These are phyloP conservation scores for Mycena rebaudengoi DNA, from an alignment of 768 basidiomycete species.

Conservation along the genomic window DNA sequence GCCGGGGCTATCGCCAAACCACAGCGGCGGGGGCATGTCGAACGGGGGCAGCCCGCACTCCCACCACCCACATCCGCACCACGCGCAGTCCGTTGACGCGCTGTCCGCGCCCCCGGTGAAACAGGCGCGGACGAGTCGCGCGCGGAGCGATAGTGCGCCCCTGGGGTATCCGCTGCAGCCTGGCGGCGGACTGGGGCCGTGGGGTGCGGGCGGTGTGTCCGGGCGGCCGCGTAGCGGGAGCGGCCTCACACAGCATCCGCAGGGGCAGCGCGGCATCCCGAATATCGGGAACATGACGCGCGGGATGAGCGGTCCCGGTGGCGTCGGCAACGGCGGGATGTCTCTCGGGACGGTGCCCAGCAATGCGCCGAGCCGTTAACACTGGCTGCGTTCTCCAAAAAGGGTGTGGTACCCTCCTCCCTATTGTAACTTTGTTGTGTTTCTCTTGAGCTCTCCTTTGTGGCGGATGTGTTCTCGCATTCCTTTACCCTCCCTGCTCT, in stretches of 20 bases:
- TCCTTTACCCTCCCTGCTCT: neutral
- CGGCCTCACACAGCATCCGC: constrained; percentile 45
- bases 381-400: constrained; percentile 1
- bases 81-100: constrained; percentile 35
- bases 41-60: constrained; percentile 33
- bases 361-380: constrained; percentile 28
- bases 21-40: constrained; percentile 21
- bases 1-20: constrained; percentile 25
- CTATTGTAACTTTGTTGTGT: neutral
- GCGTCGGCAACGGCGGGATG: constrained; percentile 35
- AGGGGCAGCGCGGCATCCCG: constrained; percentile 37
- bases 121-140: constrained; percentile 54
- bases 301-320: constrained; percentile 27
- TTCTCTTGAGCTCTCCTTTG: constrained; percentile 6
- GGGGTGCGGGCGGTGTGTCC: constrained; percentile 35
- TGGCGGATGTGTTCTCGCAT: neutral
- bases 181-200: constrained; percentile 33
- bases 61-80: constrained; percentile 21
- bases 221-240: constrained; percentile 61
- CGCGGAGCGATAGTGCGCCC: constrained; percentile 74
- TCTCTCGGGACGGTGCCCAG: constrained; percentile 43
- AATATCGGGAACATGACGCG: constrained; percentile 49
- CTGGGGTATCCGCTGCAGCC: constrained; percentile 56
- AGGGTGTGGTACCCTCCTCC: constrained; percentile 18
- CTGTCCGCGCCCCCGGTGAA: constrained; percentile 37